Evolutionary conservation across 2,329 filamentous ascomycete genomes (phyloP).

Genomic region (Trichophyton mentagrophytes): DNA sequence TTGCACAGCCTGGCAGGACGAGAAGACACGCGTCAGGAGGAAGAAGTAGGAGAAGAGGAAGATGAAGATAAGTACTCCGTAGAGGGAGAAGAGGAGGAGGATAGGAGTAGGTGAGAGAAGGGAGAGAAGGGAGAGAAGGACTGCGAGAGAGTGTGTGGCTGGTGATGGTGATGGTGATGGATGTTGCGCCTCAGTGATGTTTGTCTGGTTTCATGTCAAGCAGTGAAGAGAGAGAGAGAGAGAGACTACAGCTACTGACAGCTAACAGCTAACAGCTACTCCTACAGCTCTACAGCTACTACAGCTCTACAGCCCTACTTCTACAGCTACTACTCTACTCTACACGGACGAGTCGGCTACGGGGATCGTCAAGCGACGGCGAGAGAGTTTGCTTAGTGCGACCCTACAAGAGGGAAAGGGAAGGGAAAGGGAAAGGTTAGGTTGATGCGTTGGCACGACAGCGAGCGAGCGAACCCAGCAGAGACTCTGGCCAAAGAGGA

Average conservation of each 20-base stretch:
- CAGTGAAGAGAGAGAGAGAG: too few relatives aligned
- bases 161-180: too few relatives aligned
- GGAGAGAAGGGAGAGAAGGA: background rate
- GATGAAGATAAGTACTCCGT: background rate
- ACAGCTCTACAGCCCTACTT: too few relatives aligned
- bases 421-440: background rate
- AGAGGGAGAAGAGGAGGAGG: background rate
- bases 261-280: too few relatives aligned
- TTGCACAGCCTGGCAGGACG: background rate
- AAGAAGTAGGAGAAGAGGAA: background rate
- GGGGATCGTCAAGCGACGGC: too few relatives aligned
- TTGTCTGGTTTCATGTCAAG: too few relatives aligned
- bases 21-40: background rate
- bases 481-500: background rate
- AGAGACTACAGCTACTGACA: too few relatives aligned
- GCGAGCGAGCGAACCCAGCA: background rate
- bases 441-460: slow-evolving; percentile 1
- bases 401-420: background rate
- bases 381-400: background rate
- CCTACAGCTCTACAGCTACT: too few relatives aligned
- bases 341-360: too few relatives aligned
- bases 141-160: background rate
- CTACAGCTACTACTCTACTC: too few relatives aligned
- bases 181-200: background rate
- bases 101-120: background rate